Evolutionary conservation across 2,329 filamentous ascomycete species (phyloP).

Genomic region (Furcasterigmium sp.): DNA sequence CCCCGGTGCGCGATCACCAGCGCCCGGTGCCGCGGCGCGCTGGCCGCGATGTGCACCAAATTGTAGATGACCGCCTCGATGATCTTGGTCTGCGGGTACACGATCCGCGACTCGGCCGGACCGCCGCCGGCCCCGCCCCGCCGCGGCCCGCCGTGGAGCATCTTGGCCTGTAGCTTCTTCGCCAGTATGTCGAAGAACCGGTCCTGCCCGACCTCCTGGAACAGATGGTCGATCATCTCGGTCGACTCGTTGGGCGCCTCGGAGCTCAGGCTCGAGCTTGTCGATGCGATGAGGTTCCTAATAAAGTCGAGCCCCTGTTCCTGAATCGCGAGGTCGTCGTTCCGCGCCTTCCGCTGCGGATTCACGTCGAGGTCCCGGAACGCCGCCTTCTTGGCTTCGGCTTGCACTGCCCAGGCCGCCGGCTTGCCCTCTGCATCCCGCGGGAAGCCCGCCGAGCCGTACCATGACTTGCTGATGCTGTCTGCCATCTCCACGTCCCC

Average conservation of each 20-base stretch:
- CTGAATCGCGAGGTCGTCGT: slow-evolving; percentile 80
- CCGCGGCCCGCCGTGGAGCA: slow-evolving; percentile 47
- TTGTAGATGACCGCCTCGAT: slow-evolving; percentile 75
- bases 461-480: slow-evolving; percentile 10
- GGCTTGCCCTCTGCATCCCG: slow-evolving; percentile 13
- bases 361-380: slow-evolving; percentile 65
- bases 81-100: slow-evolving; percentile 62
- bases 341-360: slow-evolving; percentile 60
- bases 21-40: slow-evolving; percentile 71
- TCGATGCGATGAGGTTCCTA: slow-evolving; percentile 76
- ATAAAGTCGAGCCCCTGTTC: slow-evolving; percentile 88
- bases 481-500: slow-evolving; percentile 54
- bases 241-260: slow-evolving; percentile 45
- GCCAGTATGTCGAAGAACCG: slow-evolving; percentile 76
- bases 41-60: slow-evolving; percentile 83
- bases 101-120: slow-evolving; percentile 37
- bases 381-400: slow-evolving; percentile 41
- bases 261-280: slow-evolving; percentile 41
- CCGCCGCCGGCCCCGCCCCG: slow-evolving; percentile 21
- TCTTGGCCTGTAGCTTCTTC: slow-evolving; percentile 65
- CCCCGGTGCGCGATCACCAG: slow-evolving; percentile 71
- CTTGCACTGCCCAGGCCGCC: slow-evolving; percentile 40
- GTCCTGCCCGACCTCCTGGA: slow-evolving; percentile 69
- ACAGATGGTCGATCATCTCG: slow-evolving; percentile 80
- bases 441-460: slow-evolving; percentile 11